These are phyloP conservation scores for Boletus sp. DNA, from an alignment of 768 basidiomycete species.

Conservation along the genomic window DNA sequence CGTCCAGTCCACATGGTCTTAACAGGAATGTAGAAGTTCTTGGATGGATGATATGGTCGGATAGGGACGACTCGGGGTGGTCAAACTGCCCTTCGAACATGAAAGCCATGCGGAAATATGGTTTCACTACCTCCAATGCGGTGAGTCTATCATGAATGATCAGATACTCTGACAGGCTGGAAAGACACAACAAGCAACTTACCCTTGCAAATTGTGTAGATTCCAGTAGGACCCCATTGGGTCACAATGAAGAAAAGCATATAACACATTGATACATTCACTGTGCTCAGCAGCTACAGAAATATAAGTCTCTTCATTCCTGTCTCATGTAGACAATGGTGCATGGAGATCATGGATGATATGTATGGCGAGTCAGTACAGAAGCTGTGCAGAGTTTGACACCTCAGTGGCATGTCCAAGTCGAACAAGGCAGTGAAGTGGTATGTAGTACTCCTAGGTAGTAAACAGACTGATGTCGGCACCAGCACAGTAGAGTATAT, in stretches of 20 bases:
- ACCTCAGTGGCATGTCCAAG: conserved; percentile 33
- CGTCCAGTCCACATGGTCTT: too few species aligned
- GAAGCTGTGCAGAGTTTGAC: conserved; percentile 35
- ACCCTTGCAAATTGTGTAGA: conserved; percentile 73
- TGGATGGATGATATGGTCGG: conserved; percentile 53
- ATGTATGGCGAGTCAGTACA: conserved; percentile 64
- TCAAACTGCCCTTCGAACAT: conserved; percentile 45
- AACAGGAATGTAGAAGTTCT: conserved; percentile 30
- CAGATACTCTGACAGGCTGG: neutral
- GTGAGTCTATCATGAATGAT: conserved; percentile 41
- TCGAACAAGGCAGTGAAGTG: conserved; percentile 64
- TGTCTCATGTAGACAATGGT: conserved; percentile 66
- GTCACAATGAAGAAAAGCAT: conserved; percentile 66
- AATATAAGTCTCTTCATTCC: conserved; percentile 71
- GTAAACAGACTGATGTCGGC: conserved; percentile 75
- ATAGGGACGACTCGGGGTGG: conserved; percentile 54
- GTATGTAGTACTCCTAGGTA: conserved; percentile 57
- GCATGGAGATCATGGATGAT: conserved; percentile 68
- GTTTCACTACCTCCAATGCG: conserved; percentile 63
- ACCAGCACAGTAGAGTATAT: conserved; percentile 72
- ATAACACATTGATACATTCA: conserved; percentile 58
- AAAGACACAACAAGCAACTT: conserved; percentile 23
- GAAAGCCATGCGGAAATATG: conserved; percentile 63
- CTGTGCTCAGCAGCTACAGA: conserved; percentile 80
- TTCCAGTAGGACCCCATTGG: conserved; percentile 51